A percentile compares a stretch with the other conserved stretches of the same genome.
Conservation (phyloP, 371 early-diverging fungal species). For the Amoeboaphelidium protococcarum region DNA sequence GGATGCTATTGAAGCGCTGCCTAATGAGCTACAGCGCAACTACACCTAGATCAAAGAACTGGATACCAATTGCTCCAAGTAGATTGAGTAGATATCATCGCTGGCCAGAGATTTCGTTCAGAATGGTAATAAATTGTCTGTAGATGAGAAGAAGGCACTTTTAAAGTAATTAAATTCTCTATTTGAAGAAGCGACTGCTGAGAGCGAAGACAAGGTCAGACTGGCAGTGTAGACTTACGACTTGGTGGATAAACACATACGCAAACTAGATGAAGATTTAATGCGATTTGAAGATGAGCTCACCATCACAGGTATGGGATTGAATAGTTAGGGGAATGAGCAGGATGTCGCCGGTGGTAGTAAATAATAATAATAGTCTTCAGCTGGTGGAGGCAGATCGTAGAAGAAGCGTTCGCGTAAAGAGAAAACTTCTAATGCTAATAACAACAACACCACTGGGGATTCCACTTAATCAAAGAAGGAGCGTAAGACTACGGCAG, state of each 20-base stretch:
- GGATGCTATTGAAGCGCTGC: constrained; percentile 70
- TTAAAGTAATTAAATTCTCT: constrained; percentile 22
- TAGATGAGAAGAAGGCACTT: constrained; percentile 24
- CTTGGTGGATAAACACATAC: constrained; percentile 67
- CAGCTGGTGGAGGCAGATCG: too few species aligned
- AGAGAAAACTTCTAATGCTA: too few species aligned
- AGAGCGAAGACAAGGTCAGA: constrained; percentile 71
- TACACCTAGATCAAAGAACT: constrained; percentile 27
- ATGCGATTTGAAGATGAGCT: constrained; percentile 67
- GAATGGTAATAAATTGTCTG: constrained; percentile 15
- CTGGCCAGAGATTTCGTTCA: constrained; percentile 13
- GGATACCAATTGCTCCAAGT: not conserved
- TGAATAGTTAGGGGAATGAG: too few species aligned
- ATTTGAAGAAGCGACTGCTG: constrained; percentile 36
- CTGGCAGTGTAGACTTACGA: constrained; percentile 75
- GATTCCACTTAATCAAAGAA: too few species aligned
- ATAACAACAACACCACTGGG: too few species aligned
- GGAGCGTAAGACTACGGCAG: too few species aligned
- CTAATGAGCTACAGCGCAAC: constrained; percentile 59
- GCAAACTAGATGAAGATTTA: constrained; percentile 67
- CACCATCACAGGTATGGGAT: constrained; percentile 19
- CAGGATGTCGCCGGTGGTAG: too few species aligned
- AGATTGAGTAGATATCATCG: not conserved
- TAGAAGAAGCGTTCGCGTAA: too few species aligned
- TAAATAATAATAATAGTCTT: too few species aligned